A percentile compares a stretch with the other conserved stretches of the same genome.
Evolutionary conservation across 192 early-diverging fungal genomes (phyloP).

Genomic region (Kickxella alabastrina): DNA sequence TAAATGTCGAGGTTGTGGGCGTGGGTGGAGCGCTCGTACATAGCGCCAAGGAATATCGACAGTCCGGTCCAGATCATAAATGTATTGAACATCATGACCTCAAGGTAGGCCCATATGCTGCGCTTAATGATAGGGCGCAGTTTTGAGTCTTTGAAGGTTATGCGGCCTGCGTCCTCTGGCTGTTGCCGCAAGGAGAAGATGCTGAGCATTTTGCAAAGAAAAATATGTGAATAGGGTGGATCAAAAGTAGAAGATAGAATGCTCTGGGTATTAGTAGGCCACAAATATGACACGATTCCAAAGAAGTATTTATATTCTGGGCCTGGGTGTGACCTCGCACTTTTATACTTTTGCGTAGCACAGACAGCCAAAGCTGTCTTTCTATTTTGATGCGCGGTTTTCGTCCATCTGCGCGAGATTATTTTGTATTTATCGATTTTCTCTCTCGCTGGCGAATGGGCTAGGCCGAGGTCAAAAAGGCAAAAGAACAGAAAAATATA

Average conservation of each 20-base stretch:
- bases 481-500: too few relatives aligned
- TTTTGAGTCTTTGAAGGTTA: constrained; percentile 9
- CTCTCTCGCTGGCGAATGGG: too few relatives aligned
- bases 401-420: too few relatives aligned
- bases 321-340: background rate
- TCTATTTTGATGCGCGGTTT: background rate
- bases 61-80: constrained; percentile 41
- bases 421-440: too few relatives aligned
- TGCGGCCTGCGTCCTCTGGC: constrained; percentile 30
- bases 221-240: background rate
- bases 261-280: too few relatives aligned
- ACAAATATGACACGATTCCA: too few relatives aligned
- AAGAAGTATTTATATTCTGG: too few relatives aligned
- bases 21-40: constrained; percentile 24
- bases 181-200: constrained; percentile 21
- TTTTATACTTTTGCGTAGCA: background rate
- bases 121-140: constrained; percentile 19
- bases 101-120: constrained; percentile 18
- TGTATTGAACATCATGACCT: constrained; percentile 15
- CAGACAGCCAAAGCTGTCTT: background rate
- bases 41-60: constrained; percentile 35
- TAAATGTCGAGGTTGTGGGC: constrained; percentile 35
- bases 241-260: background rate
- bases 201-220: constrained; percentile 11
- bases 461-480: too few relatives aligned